Base-by-base conservation (phyloP, 2,329 filamentous ascomycete genomes). In the Colletotrichum liriopes region DNA sequence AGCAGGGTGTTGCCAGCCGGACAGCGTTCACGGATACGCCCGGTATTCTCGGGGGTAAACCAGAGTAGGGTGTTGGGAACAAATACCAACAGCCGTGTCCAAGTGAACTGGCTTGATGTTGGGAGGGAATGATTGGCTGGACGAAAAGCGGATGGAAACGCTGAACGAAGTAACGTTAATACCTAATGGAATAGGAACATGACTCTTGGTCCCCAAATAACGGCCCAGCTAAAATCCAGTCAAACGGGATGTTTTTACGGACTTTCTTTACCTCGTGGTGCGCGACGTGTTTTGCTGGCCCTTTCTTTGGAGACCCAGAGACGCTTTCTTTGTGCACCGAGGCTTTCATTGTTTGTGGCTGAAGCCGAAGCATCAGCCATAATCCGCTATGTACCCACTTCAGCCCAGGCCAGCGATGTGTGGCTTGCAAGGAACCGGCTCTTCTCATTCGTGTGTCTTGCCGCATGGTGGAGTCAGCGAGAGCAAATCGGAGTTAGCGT, bases 21-120 rank as follows among this genome's bases (percentile, higher is more conserved):
- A 83, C 80, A 9, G 84, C 80, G 54, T 86, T 85, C 75, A 76
- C 78, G 55, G 77, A 64, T 20, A 69, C 75, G 35, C 71, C 74
- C 11, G 72, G 66, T 0, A 55, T 72, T 7, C 20, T 75, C n/a
- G 74, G 74, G 8, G 64, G 67, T 0, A 63, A 5, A 20, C 2
- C 16, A 41, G 35, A 41, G 37, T 41, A 56, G 12, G 2, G 6
- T 37, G 6, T 51, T 7, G 49, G n/a, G n/a, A n/a, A n/a, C n/a
- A n/a, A n/a, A n/a, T n/a, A n/a, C n/a, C n/a, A n/a, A n/a, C n/a
- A n/a, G n/a, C n/a, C n/a, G n/a, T n/a, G n/a, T n/a, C n/a, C n/a
- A n/a, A n/a, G 26, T 32, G 11, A 23, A n/a, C 2, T 59, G 51
- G 35, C 18, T 54, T 18, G 18, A 37, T 55, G 29, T 18, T 18